Percentiles rank a stretch among this genome's conserved stretches.
Conservation (phyloP, 1,284 basidiomycete genomes). For the Ganoderma meredithae region DNA sequence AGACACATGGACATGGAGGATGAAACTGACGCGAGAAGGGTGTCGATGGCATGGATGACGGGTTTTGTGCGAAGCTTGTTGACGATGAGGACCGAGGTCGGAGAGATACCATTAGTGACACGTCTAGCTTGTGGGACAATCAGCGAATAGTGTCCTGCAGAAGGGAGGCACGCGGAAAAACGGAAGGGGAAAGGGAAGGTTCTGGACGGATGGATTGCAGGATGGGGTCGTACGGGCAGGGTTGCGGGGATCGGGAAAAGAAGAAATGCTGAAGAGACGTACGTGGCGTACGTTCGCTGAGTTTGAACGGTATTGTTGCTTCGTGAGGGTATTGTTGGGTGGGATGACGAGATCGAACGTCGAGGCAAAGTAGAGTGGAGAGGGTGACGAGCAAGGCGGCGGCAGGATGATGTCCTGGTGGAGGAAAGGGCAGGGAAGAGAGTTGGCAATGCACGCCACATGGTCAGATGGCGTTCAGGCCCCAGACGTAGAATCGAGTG, state of each 20-base stretch:
- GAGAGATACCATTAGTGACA: slow-evolving; percentile 34
- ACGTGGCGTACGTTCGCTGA: not conserved
- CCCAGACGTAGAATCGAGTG: not conserved
- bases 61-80: slow-evolving; percentile 80
- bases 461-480: not conserved
- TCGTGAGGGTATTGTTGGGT: not conserved
- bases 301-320: not conserved
- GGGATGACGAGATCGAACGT: not conserved
- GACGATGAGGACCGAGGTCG: slow-evolving; percentile 67
- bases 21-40: slow-evolving; percentile 66
- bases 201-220: not conserved
- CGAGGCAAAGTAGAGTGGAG: not conserved
- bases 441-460: not conserved
- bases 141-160: slow-evolving; percentile 2
- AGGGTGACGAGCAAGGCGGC: not conserved
- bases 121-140: slow-evolving; percentile 30
- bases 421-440: not conserved
- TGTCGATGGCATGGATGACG: slow-evolving; percentile 76
- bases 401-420: not conserved
- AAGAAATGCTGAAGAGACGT: not conserved
- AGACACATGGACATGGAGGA: too few species aligned
- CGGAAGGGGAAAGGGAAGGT: not conserved
- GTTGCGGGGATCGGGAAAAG: not conserved
- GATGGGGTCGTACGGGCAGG: not conserved
- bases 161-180: not conserved